Evolutionary conservation across 768 basidiomycete species (phyloP), one percentile per base, ranked within the genome.

Genomic region (Collybiopsis confluens): DNA sequence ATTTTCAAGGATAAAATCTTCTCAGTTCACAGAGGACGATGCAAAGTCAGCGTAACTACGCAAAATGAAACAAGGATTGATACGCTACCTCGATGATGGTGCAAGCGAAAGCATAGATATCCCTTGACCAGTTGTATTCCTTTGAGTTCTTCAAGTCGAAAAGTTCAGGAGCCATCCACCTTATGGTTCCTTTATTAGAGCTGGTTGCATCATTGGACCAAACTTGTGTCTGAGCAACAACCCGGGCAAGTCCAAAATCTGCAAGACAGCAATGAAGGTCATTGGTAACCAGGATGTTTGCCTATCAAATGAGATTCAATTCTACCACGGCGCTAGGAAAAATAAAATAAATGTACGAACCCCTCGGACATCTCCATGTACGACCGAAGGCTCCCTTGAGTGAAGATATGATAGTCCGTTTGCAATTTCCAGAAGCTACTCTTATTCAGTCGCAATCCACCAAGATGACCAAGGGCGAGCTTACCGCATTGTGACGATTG

Each of bases 321-420:
- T n/a, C n/a, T n/a, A n/a, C n/a, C n/a, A n/a, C n/a, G n/a, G n/a
- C n/a, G n/a, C n/a, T n/a, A n/a, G n/a, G n/a, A n/a, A n/a, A 65
- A n/a, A 40, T 9, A 6, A 9, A 40, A 6, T 16, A 16, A n/a
- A n/a, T 15, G 18, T n/a, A 40, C 38, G 6, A 4, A 40, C 38
- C 13, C 38, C 38, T 60, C 73, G 74, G 41, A 76, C 61, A 54
- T 76, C 74, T 38, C 68, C 69, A 35, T 76, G 75, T 24, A 16
- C 16, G 5, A 20, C 38, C 5, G 30, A 13, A 13, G 30, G 30
- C 13, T 33, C 30, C 13, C 30, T 33, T 6, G 30, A 33, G 13
- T 33, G 30, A 6, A 33, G 30, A 33, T 33, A 33, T 6, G 5
- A 13, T 33, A 33, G 30, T 6, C 30, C 30, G 6, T 7, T n/a